Evolutionary conservation across 2,329 filamentous ascomycete genomes (phyloP).

Genomic region (Paracamarosporium sp.): DNA sequence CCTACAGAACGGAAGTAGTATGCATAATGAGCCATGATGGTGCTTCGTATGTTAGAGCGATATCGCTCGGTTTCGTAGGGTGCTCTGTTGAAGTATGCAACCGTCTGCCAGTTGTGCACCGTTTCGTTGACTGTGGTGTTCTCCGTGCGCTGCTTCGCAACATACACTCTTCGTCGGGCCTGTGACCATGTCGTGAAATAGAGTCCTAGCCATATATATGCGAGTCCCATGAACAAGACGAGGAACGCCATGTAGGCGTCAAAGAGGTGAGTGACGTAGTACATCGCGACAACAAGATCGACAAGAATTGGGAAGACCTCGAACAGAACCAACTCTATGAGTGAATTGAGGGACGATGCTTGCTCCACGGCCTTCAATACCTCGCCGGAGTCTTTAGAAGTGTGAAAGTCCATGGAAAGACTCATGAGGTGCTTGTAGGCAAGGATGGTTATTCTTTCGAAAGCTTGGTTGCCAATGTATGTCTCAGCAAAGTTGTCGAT

Average conservation of each 20-base stretch:
- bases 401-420: conserved; percentile 75
- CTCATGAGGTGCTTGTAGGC: conserved; percentile 72
- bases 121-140: conserved; percentile 64
- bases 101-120: conserved; percentile 66
- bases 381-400: conserved; percentile 68
- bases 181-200: conserved; percentile 52
- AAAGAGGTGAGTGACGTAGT: conserved; percentile 67
- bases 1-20: conserved; percentile 41
- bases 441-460: conserved; percentile 64
- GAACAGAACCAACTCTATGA: conserved; percentile 67
- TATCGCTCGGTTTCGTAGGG: conserved; percentile 62
- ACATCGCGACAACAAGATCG: conserved; percentile 67
- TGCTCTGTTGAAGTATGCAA: conserved; percentile 65
- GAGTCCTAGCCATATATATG: conserved; percentile 61
- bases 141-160: conserved; percentile 56
- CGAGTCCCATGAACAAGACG: conserved; percentile 44
- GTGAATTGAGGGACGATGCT: conserved; percentile 64
- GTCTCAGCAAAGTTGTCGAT: conserved; percentile 60
- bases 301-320: conserved; percentile 67
- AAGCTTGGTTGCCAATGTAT: conserved; percentile 64
- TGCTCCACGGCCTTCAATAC: conserved; percentile 70
- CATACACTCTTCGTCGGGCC: conserved; percentile 49
- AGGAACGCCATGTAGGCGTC: conserved; percentile 59
- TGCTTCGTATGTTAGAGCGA: conserved; percentile 45
- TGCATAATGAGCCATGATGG: conserved; percentile 41